These are phyloP conservation scores for Cenchrus purpureus DNA, from an alignment of 176 grass and related monocot species.

Conservation along the genomic window DNA sequence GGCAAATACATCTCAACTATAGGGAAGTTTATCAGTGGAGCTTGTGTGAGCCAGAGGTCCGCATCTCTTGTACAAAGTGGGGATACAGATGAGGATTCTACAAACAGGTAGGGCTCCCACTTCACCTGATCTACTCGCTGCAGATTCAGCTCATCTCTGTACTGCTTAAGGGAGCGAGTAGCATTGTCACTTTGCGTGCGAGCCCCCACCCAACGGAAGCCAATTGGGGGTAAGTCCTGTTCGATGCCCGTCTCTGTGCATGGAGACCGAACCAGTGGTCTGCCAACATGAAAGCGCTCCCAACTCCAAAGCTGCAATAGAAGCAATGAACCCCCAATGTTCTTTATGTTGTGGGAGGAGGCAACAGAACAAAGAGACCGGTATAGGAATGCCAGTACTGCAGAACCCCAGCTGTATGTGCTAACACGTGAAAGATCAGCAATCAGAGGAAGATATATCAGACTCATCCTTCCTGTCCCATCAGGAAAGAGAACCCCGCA, in stretches of 20 bases:
- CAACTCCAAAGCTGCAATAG: constrained; percentile 77
- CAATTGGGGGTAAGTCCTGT: constrained; percentile 51
- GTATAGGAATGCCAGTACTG: constrained; percentile 63
- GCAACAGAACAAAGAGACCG: constrained; percentile 69
- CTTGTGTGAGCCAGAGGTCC: constrained; percentile 70
- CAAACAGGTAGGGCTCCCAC: constrained; percentile 58
- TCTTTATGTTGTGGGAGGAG: constrained; percentile 64
- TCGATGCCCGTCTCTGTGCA: constrained; percentile 30
- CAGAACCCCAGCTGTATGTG: constrained; percentile 60
- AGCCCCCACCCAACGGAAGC: constrained; percentile 64
- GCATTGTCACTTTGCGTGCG: constrained; percentile 61
- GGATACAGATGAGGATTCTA: constrained; percentile 51
- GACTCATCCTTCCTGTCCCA: constrained; percentile 62
- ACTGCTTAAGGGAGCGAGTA: constrained; percentile 63
- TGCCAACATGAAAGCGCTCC: constrained; percentile 68
- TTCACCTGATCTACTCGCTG: constrained; percentile 62
- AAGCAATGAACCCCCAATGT: constrained; percentile 68
- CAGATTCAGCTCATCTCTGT: constrained; percentile 67
- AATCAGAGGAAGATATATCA: constrained; percentile 67
- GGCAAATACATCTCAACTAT: constrained; percentile 76
- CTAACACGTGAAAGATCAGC: constrained; percentile 62
- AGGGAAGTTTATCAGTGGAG: constrained; percentile 66
- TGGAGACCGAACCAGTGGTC: constrained; percentile 54
- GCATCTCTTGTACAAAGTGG: constrained; percentile 56
- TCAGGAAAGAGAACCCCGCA: constrained; percentile 69